Evolutionary conservation across 176 grass and related monocot species (phyloP), one percentile per base, ranked within the genome.

Genomic region (Areca catechu): DNA sequence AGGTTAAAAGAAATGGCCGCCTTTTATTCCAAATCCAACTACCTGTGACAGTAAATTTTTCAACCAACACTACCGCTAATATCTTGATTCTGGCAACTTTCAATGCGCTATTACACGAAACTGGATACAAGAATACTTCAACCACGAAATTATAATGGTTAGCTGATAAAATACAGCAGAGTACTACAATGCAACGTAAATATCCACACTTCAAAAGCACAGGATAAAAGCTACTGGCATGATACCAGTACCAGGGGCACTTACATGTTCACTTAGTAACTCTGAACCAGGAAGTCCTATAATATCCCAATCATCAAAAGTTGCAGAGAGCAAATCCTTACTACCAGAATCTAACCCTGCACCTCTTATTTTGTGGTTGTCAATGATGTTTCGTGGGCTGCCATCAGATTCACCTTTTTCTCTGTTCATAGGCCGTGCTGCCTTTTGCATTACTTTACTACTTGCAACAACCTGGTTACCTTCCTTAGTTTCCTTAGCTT

Each of bases 301-400:
- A 50, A 98, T 74, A 74, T 98, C 93, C 87, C 87, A 98, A 56
- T 92, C 87, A 68, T 92, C 93, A 79, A 75, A 98, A 51, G 54
- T 66, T 61, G 80, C 81, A 20, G 1, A 43, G 34, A 77, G 78
- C 68, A 75, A 85, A 72, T 86, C 74, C 70, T 79, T 78, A 50
- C 64, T 62, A 60, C 71, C 72, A 69, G 83, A 67, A 72, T 91
- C 77, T 51, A 86, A 72, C 28, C 67, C 68, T 27, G 49, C 37
- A 17, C 47, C 57, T n/a, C 86, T 98, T 80, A 85, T 88, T 15
- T 57, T 64, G 65, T 79, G 48, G 3, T 60, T 66, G 76, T 88
- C 84, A 24, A 43, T 22, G 52, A 73, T 76, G 80, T 61, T 82
- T 27, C 73, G 53, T 24, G 68, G 73, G 54, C 79, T 92, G 61